phyloP scores from a whole-genome alignment of 2,329 filamentous ascomycete species.

The Diaporthe vexans region DNA sequence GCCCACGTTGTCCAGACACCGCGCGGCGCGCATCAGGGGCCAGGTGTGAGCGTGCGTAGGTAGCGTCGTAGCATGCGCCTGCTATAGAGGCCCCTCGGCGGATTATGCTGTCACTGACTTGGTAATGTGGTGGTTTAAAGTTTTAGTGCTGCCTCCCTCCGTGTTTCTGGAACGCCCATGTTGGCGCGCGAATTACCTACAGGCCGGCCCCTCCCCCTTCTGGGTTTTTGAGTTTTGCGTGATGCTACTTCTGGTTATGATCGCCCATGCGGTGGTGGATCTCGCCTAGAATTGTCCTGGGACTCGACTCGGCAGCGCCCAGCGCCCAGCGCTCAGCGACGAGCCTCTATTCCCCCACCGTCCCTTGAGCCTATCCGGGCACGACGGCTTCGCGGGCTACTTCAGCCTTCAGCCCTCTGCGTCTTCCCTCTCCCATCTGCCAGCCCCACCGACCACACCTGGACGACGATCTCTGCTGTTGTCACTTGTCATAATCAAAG shows the following conservation, averaged over 20 bases:
- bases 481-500: conserved; percentile 34
- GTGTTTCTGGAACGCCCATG: conserved; percentile 29
- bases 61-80: not conserved
- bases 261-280: conserved; percentile 22
- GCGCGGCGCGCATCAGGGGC: not conserved
- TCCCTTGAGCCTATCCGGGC: not conserved
- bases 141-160: conserved; percentile 13
- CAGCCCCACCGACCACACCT: conserved; percentile 14
- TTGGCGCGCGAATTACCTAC: conserved; percentile 28
- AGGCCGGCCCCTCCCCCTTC: conserved; percentile 16
- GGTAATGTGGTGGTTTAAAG: conserved; percentile 19
- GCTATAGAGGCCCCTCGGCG: conserved; percentile 4
- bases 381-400: conserved; percentile 3
- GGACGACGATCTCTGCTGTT: conserved; percentile 24
- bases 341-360: not conserved
- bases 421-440: not conserved
- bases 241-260: conserved; percentile 15
- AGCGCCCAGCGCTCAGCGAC: conserved; percentile 8
- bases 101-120: conserved; percentile 14
- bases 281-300: conserved; percentile 22
- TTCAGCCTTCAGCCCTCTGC: conserved; percentile 4
- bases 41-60: not conserved
- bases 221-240: conserved; percentile 30
- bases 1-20: not conserved
- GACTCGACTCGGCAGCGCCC: conserved; percentile 30